phyloP scores from a whole-genome alignment of 345 rosid species.

The Murraya koenigii region DNA sequence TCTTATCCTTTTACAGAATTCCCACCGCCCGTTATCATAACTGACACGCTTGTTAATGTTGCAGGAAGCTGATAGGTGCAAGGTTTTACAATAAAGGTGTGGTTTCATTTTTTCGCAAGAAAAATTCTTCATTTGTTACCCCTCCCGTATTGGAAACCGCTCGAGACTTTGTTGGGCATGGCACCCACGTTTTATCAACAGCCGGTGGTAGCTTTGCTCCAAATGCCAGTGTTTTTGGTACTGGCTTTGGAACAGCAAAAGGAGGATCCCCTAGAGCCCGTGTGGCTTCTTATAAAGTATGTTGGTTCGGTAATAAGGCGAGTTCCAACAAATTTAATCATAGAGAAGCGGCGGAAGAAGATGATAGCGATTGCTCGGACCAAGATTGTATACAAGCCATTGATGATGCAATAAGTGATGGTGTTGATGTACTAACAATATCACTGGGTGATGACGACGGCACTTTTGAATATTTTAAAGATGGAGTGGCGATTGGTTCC shows the following conservation, averaged over 20 bases:
- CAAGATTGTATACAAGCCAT: constrained; percentile 34
- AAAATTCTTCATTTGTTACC: not conserved
- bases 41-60: not conserved
- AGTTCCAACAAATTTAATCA: too few relatives aligned
- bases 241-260: constrained; percentile 28
- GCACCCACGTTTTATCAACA: constrained; percentile 45
- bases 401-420: constrained; percentile 43
- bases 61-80: constrained; percentile 48
- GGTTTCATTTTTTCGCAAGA: not conserved
- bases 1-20: too few relatives aligned
- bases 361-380: constrained; percentile 24
- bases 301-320: constrained; percentile 21
- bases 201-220: constrained; percentile 38
- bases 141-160: not conserved
- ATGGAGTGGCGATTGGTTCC: constrained; percentile 36
- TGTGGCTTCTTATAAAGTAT: constrained; percentile 45
- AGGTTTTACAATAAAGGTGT: constrained; percentile 35
- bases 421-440: constrained; percentile 42
- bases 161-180: constrained; percentile 31
- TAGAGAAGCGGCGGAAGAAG: too few relatives aligned
- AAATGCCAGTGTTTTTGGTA: constrained; percentile 17
- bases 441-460: constrained; percentile 29
- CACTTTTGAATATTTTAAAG: constrained; percentile 13
- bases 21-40: too few relatives aligned
- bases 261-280: constrained; percentile 50